phyloP scores from a whole-genome alignment of 257 asterid genomes.

The Solanum piurae region DNA sequence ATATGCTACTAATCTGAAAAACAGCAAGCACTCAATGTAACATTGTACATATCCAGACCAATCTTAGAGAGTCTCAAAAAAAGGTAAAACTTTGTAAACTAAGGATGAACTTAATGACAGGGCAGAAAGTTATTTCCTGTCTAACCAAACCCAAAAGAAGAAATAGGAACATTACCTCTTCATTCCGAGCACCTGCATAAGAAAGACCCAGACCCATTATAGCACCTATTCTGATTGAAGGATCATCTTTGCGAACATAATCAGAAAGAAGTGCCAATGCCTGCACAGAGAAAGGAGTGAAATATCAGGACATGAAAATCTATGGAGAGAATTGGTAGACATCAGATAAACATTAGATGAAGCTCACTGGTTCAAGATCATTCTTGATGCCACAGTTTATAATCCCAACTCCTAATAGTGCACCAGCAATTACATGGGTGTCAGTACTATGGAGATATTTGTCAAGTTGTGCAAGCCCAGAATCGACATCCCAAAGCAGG shows the following conservation, averaged over 20 bases:
- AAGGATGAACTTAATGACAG: background rate
- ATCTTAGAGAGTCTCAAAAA: background rate
- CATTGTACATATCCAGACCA: background rate
- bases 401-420: slow-evolving; percentile 83
- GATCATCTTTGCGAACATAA: slow-evolving; percentile 62
- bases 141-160: background rate
- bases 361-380: slow-evolving; percentile 91
- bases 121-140: background rate
- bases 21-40: slow-evolving; percentile 2
- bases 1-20: slow-evolving; percentile 46
- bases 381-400: slow-evolving; percentile 67
- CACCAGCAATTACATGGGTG: slow-evolving; percentile 65
- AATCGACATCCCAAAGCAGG: slow-evolving; percentile 89
- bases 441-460: slow-evolving; percentile 82
- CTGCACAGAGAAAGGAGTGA: background rate
- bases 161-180: slow-evolving; percentile 27
- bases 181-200: slow-evolving; percentile 88
- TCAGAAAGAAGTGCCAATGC: slow-evolving; percentile 61
- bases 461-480: slow-evolving; percentile 93
- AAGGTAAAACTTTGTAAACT: background rate
- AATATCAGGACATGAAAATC: background rate
- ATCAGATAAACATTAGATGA: background rate
- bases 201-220: slow-evolving; percentile 97
- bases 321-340: background rate
- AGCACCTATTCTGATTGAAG: slow-evolving; percentile 80